phyloP scores from a whole-genome alignment of 2,329 filamentous ascomycete species.

The Xenosphaeropsis pyriputrescens region DNA sequence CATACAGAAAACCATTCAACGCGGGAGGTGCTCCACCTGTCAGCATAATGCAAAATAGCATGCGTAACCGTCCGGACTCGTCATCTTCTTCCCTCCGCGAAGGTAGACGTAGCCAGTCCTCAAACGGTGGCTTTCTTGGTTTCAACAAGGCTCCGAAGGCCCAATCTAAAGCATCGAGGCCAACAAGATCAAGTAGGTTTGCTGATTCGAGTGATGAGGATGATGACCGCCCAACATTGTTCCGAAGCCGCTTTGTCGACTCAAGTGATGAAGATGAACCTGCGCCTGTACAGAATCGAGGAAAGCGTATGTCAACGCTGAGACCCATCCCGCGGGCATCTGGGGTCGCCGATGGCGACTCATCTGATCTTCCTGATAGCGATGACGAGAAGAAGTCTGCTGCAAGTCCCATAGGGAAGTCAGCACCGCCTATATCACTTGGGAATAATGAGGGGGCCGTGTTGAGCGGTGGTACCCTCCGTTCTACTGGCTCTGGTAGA shows the following conservation, averaged over 20 bases:
- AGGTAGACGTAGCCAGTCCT: no score
- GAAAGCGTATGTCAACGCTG: slow-evolving; percentile 1
- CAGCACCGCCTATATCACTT: slow-evolving; percentile 1
- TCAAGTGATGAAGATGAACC: slow-evolving; percentile 41
- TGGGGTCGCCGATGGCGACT: slow-evolving; percentile 39
- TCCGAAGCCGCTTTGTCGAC: slow-evolving; percentile 40
- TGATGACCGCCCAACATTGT: slow-evolving; percentile 10
- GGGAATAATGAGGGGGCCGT: slow-evolving; percentile 7
- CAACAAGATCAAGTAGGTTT: slow-evolving; percentile 13
- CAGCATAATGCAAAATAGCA: slow-evolving; percentile 27
- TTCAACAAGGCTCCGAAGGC: background rate
- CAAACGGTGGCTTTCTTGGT: no score
- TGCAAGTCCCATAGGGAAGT: slow-evolving; percentile 7
- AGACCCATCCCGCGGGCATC: slow-evolving; percentile 34
- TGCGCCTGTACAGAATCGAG: slow-evolving; percentile 2
- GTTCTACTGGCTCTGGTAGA: slow-evolving; percentile 20
- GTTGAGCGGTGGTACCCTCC: slow-evolving; percentile 17
- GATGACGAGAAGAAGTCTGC: slow-evolving; percentile 31
- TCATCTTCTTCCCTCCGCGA: slow-evolving; percentile 17
- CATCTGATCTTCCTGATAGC: slow-evolving; percentile 45
- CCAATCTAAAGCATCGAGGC: slow-evolving; percentile 5
- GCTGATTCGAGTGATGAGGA: slow-evolving; percentile 19
- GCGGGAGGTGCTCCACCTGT: slow-evolving; percentile 23
- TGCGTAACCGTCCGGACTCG: slow-evolving; percentile 20
- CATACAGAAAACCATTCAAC: slow-evolving; percentile 25